Conservation (phyloP, 352 stramenopile genomes). For the Phytopythium boreale region DNA sequence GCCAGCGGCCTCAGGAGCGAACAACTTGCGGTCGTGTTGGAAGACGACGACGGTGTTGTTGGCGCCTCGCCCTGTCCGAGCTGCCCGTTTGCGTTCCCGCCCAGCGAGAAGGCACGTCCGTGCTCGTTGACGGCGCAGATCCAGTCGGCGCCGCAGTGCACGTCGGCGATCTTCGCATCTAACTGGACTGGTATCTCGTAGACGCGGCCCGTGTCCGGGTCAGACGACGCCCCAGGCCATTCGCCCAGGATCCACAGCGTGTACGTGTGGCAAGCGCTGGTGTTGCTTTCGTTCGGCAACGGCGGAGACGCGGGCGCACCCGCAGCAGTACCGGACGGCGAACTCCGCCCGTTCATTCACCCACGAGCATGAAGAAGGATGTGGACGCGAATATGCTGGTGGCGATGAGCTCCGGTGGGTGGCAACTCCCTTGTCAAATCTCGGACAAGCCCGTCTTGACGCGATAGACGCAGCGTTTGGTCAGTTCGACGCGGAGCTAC, state of each 20-base stretch:
- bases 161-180: conserved; percentile 38
- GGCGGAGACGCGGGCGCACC: not conserved
- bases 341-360: conserved; percentile 3
- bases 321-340: not conserved
- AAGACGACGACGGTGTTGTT: conserved; percentile 6
- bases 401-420: too few relatives aligned
- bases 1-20: conserved; percentile 18
- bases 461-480: too few relatives aligned
- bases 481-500: too few relatives aligned
- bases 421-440: too few relatives aligned
- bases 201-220: conserved; percentile 9
- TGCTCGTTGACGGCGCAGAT: conserved; percentile 42
- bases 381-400: too few relatives aligned
- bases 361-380: conserved; percentile 1
- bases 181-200: conserved; percentile 41
- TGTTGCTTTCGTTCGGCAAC: not conserved
- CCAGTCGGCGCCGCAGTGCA: conserved; percentile 51
- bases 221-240: conserved; percentile 18
- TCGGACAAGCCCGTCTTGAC: too few relatives aligned
- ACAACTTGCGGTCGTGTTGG: not conserved
- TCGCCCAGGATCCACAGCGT: conserved; percentile 50
- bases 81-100: conserved; percentile 56
- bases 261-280: conserved; percentile 31
- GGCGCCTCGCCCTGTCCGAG: conserved; percentile 45
- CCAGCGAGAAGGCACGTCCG: conserved; percentile 48